These are phyloP conservation scores for Haplosporangium gracile DNA, from an alignment of 192 early-diverging fungal species.

Conservation along the genomic window DNA sequence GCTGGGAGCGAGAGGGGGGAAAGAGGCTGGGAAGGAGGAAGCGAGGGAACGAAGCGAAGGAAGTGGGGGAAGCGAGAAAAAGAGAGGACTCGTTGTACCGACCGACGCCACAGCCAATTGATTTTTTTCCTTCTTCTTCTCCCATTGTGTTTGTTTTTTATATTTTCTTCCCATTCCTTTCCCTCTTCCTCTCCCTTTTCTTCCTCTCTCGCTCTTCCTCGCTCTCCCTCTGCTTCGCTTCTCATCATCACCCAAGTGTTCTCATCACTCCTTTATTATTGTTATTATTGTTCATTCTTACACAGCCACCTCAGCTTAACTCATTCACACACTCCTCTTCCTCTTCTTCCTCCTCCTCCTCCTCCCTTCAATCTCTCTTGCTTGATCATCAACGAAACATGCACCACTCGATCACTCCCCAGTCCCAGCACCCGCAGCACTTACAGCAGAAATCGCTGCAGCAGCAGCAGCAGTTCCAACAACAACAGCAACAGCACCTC, in stretches of 20 bases:
- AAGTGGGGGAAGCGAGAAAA: neutral
- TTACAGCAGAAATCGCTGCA: slow-evolving; percentile 22
- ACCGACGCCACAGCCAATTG: neutral
- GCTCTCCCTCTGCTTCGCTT: neutral
- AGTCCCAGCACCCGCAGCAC: slow-evolving; percentile 21
- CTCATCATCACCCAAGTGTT: neutral
- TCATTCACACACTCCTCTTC: neutral
- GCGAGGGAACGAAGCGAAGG: neutral
- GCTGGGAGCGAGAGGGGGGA: neutral
- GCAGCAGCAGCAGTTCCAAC: neutral
- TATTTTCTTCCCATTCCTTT: neutral
- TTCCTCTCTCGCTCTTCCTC: slow-evolving; percentile 12
- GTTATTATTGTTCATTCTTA: neutral
- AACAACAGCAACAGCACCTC: slow-evolving; percentile 16
- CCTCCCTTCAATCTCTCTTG: neutral
- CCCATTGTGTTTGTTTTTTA: no score
- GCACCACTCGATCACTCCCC: slow-evolving; percentile 23
- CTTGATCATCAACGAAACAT: slow-evolving; percentile 10
- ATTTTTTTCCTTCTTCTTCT: neutral
- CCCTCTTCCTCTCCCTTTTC: neutral
- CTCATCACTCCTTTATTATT: neutral
- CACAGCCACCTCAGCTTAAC: neutral
- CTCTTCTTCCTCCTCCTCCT: neutral
- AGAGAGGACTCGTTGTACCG: no score
- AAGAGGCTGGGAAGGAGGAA: neutral